Percentiles rank a stretch among this genome's conserved stretches.
These are phyloP conservation scores for Phytopythium delawarense DNA, from an alignment of 352 stramenopile genomes.

Conservation along the genomic window DNA sequence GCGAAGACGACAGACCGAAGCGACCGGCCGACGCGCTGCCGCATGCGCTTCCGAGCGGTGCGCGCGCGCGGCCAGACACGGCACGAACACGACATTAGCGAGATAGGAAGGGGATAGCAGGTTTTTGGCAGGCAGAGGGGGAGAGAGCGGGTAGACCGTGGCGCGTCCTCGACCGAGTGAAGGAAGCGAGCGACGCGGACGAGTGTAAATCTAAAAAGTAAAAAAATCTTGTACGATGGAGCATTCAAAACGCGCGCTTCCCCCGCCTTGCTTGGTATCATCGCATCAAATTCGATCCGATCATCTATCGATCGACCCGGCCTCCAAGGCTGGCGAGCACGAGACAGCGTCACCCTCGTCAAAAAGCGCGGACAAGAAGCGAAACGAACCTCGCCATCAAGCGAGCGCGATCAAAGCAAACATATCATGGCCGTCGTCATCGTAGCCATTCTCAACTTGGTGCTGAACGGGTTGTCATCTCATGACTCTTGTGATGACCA, in stretches of 20 bases:
- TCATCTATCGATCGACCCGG: too few relatives aligned
- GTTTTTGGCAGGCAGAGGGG: constrained; percentile 10
- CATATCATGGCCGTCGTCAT: too few relatives aligned
- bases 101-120: constrained; percentile 6
- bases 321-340: too few relatives aligned
- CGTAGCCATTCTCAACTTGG: too few relatives aligned
- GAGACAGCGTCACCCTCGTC: too few relatives aligned
- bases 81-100: constrained; percentile 6
- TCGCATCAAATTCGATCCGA: too few relatives aligned
- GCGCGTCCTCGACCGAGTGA: constrained; percentile 7
- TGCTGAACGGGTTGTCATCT: too few relatives aligned
- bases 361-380: too few relatives aligned
- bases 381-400: too few relatives aligned
- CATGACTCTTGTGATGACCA: too few relatives aligned
- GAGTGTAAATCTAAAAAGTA: constrained; percentile 11
- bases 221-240: constrained; percentile 11
- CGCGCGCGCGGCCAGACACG: not conserved
- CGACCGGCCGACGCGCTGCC: not conserved
- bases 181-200: constrained; percentile 1
- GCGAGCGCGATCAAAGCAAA: too few relatives aligned
- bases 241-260: constrained; percentile 3
- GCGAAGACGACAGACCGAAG: not conserved
- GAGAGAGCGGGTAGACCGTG: constrained; percentile 4
- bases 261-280: not conserved
- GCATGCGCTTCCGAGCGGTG: constrained; percentile 5